Evolutionary conservation across 2,329 filamentous ascomycete genomes (phyloP).

Genomic region (Sporothrix globosa): DNA sequence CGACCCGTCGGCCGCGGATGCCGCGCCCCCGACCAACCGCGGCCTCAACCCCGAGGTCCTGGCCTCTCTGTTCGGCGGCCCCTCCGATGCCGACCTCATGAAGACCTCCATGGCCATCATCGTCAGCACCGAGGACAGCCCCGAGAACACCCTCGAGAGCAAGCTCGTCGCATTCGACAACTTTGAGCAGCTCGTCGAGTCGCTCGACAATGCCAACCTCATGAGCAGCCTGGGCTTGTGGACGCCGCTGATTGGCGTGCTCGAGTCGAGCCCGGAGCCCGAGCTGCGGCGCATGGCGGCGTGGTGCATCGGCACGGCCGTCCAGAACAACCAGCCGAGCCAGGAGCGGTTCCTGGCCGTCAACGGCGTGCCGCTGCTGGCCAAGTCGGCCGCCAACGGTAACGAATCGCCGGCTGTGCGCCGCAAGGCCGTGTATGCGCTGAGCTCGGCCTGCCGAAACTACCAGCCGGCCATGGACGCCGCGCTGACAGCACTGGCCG

Average conservation of each 20-base stretch:
- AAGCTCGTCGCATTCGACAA: slow-evolving; percentile 90
- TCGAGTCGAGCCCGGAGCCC: slow-evolving; percentile 64
- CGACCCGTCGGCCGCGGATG: slow-evolving; percentile 34
- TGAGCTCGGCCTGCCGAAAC: slow-evolving; percentile 85
- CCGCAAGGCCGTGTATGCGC: slow-evolving; percentile 85
- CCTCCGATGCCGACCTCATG: slow-evolving; percentile 92
- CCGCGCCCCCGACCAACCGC: slow-evolving; percentile 42
- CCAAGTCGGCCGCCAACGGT: slow-evolving; percentile 63
- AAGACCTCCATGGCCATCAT: slow-evolving; percentile 78
- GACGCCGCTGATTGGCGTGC: slow-evolving; percentile 73
- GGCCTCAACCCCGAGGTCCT: slow-evolving; percentile 71
- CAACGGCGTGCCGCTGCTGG: slow-evolving; percentile 71
- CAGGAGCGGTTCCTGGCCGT: slow-evolving; percentile 70
- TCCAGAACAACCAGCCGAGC: slow-evolving; percentile 88
- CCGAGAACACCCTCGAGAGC: slow-evolving; percentile 67
- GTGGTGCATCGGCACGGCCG: slow-evolving; percentile 93
- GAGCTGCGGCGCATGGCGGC: slow-evolving; percentile 83
- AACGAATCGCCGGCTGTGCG: slow-evolving; percentile 63
- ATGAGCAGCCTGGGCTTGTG: slow-evolving; percentile 78
- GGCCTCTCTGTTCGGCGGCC: slow-evolving; percentile 75
- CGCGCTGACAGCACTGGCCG: slow-evolving; percentile 61
- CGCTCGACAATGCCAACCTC: slow-evolving; percentile 96
- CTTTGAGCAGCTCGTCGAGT: slow-evolving; percentile 89
- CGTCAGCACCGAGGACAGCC: slow-evolving; percentile 42
- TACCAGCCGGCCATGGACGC: slow-evolving; percentile 81